A percentile compares a stretch with the other conserved stretches of the same genome.
phyloP scores from a whole-genome alignment of 441 rosid genomes.

The Macaranga tanarius region DNA sequence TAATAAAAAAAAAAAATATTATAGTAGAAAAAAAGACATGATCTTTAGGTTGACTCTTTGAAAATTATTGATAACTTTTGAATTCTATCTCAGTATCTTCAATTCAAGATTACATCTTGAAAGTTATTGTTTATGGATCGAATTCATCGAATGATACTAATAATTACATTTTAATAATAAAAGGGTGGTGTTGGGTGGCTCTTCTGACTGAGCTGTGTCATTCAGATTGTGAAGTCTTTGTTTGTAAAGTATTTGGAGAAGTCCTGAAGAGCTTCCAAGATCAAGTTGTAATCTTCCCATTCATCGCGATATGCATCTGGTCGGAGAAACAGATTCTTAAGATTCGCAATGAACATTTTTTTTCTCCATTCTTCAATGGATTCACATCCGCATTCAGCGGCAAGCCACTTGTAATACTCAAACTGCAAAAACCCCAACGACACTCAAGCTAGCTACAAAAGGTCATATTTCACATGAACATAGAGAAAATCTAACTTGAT shows the following conservation, averaged over 20 bases:
- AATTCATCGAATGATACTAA: no score
- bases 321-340: conserved; percentile 11
- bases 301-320: conserved; percentile 67
- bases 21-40: no score
- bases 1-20: no score
- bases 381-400: conserved; percentile 40
- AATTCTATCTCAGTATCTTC: no score
- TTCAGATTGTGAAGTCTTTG: no score
- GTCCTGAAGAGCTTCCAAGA: conserved; percentile 33
- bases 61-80: no score
- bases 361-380: conserved; percentile 59
- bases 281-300: conserved; percentile 51
- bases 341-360: conserved; percentile 37
- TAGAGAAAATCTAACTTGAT: not conserved
- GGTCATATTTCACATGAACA: conserved; percentile 1
- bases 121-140: no score
- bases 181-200: no score
- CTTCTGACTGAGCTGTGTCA: conserved; percentile 16
- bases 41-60: no score
- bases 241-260: conserved; percentile 13
- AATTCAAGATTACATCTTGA: no score
- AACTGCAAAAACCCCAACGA: conserved; percentile 29
- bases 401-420: conserved; percentile 64
- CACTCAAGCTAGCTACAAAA: not conserved
- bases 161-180: no score